Evolutionary conservation across 176 grass and related monocot genomes (phyloP), one percentile per base, ranked within the genome.

Genomic region (Echinochloa phyllopogon): DNA sequence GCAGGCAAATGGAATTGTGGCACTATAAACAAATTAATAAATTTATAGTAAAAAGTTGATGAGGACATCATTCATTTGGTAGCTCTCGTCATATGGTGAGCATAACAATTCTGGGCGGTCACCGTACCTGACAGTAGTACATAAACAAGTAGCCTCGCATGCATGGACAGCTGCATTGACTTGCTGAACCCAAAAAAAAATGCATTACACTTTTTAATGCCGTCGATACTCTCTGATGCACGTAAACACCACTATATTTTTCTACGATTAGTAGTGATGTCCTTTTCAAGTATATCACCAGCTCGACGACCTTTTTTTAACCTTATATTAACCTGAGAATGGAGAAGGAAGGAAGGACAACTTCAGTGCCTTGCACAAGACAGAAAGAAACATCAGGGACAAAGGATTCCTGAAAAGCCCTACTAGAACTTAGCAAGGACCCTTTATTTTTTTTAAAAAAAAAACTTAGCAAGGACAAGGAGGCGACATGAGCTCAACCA

Each of bases 101-200:
- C 37, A 83, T 53, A 53, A 43, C 65, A 83, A 71, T 78, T 52
- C 73, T 53, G 80, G 79, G 17, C 72, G 52, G 72, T 17, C 51
- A 70, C 33, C 6, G n/a, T 39, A 77, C 82, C 42, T 36, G 73
- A 70, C 67, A 66, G 55, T 3, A 33, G 5, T 12, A 38, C n/a
- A 76, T 52, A 62, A 77, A 82, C 8, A 60, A 65, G 25, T 1
- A 20, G 5, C n/a, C 48, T 68, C 20, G 17, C 68, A 65, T 60
- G 43, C 85, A 57, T 18, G 14, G 59, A 66, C 38, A 74, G 47
- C 38, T 75, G 85, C 51, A 56, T 80, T 81, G 38, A 64, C 50
- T 49, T 50, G 2, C 10, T 58, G 60, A 14, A 11, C 11, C 37
- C 57, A 29, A 13, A 25, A 58, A 61, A 8, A 25, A 56, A 56